Conservation (phyloP, 768 basidiomycete species). For the Tylopilus cervinicoccineus region DNA sequence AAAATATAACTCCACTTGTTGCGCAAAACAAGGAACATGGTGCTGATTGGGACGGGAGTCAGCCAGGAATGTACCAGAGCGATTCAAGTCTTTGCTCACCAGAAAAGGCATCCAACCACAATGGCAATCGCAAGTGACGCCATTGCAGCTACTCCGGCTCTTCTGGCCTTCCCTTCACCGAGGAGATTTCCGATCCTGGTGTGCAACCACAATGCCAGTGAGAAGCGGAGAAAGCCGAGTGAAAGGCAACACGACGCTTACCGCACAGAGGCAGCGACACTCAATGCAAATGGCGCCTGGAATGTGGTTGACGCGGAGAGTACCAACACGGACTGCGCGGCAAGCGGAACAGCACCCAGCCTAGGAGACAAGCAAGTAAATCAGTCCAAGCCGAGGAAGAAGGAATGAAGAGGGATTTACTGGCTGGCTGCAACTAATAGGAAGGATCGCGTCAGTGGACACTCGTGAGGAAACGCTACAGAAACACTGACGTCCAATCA, state of each 20-base stretch:
- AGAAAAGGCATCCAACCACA: slow-evolving; percentile 58
- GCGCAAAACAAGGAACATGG: slow-evolving; percentile 57
- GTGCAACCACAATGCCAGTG: not conserved
- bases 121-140: slow-evolving; percentile 66
- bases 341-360: slow-evolving; percentile 75
- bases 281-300: slow-evolving; percentile 80
- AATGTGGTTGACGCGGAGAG: slow-evolving; percentile 72
- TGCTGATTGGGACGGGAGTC: slow-evolving; percentile 28
- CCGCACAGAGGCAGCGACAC: slow-evolving; percentile 84
- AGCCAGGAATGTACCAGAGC: not conserved
- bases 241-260: slow-evolving; percentile 36
- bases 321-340: slow-evolving; percentile 84
- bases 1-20: slow-evolving; percentile 71
- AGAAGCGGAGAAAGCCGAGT: not conserved
- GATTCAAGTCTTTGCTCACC: slow-evolving; percentile 37
- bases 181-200: slow-evolving; percentile 82
- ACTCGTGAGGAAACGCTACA: not conserved
- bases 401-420: slow-evolving; percentile 26
- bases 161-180: slow-evolving; percentile 70
- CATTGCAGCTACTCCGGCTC: slow-evolving; percentile 66
- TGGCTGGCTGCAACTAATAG: slow-evolving; percentile 49
- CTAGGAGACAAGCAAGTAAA: slow-evolving; percentile 34
- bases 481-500: slow-evolving; percentile 46
- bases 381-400: not conserved
- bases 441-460: not conserved